A percentile compares a stretch with the other conserved stretches of the same genome.
Conservation (phyloP, 208 protist species). For the Spongospora subterranea region DNA sequence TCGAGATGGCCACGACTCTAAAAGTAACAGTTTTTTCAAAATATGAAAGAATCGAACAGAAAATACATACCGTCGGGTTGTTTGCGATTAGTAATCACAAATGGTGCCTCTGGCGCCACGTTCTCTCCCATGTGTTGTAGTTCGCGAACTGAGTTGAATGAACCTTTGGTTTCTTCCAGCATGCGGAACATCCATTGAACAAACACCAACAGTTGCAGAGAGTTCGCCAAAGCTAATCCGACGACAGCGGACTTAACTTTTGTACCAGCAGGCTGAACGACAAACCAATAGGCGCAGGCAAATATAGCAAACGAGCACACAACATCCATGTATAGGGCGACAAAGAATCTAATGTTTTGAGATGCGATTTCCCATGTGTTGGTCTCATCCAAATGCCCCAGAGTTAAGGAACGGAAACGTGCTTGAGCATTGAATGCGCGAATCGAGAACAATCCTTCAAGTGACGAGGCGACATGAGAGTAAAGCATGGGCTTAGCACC, state of each 20-base stretch:
- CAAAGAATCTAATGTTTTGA: constrained; percentile 12
- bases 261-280: constrained; percentile 58
- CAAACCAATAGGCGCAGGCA: constrained; percentile 67
- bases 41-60: no score
- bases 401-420: not conserved
- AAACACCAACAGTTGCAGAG: constrained; percentile 73
- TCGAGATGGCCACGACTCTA: not conserved
- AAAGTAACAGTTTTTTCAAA: no score
- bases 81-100: constrained; percentile 72
- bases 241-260: constrained; percentile 64
- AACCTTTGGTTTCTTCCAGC: constrained; percentile 21
- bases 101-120: constrained; percentile 68
- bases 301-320: constrained; percentile 65
- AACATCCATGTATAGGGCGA: constrained; percentile 60
- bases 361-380: constrained; percentile 50
- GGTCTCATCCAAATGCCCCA: constrained; percentile 61
- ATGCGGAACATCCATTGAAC: constrained; percentile 79
- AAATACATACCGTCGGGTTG: constrained; percentile 66
- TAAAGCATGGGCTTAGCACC: constrained; percentile 13
- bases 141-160: constrained; percentile 19
- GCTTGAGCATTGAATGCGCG: not conserved
- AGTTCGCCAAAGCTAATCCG: constrained; percentile 77
- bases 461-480: constrained; percentile 54
- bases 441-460: constrained; percentile 57
- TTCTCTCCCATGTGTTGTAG: constrained; percentile 34